Conservation (phyloP, 2,329 filamentous ascomycete species). For the Verticillium longisporum region DNA sequence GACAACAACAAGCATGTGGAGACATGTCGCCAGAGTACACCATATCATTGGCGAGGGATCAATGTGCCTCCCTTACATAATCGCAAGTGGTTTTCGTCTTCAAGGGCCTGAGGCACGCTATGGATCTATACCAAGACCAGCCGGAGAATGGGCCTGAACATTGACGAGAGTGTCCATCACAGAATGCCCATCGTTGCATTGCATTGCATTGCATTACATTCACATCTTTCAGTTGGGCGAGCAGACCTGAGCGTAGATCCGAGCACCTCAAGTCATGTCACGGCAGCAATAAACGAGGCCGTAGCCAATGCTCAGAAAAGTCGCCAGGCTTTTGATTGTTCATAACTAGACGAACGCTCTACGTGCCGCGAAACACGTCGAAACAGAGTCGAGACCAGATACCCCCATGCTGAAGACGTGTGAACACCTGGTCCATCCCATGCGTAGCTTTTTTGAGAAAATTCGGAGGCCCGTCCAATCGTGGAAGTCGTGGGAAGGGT, state of each 20-base stretch:
- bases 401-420: constrained; percentile 22
- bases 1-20: constrained; percentile 12
- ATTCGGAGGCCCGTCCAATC: constrained; percentile 19
- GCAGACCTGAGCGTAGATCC: too few species aligned
- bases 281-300: background rate
- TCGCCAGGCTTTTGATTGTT: constrained; percentile 10
- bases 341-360: constrained; percentile 10
- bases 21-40: background rate
- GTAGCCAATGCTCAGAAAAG: constrained; percentile 9
- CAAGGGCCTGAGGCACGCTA: too few species aligned
- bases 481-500: constrained; percentile 19
- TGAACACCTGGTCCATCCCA: constrained; percentile 22
- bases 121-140: too few species aligned
- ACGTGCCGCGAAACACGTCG: constrained; percentile 6
- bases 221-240: too few species aligned
- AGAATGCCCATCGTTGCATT: too few species aligned
- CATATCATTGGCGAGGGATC: constrained; percentile 4
- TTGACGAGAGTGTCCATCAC: too few species aligned
- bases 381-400: constrained; percentile 14
- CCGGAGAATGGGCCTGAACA: too few species aligned
- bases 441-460: constrained; percentile 24
- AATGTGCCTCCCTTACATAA: background rate
- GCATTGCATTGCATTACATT: too few species aligned
- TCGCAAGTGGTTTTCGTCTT: background rate
- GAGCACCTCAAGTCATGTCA: background rate